These are phyloP conservation scores for Scleroderma citrinum DNA, from an alignment of 768 basidiomycete genomes.

Conservation along the genomic window DNA sequence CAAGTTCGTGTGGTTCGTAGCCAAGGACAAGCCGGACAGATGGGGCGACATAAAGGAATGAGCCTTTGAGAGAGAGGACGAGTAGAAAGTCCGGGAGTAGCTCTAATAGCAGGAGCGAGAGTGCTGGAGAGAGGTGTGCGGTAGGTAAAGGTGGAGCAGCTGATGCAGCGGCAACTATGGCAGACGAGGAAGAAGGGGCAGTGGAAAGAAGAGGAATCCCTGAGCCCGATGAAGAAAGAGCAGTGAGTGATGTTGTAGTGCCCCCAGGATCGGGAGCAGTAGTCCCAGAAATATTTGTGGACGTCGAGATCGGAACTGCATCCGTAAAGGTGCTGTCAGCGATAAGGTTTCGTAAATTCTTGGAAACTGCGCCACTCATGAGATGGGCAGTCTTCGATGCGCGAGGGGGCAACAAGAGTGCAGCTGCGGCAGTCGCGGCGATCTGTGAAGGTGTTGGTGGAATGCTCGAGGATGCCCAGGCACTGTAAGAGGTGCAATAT, in stretches of 20 bases:
- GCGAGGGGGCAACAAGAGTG: slow-evolving; percentile 14
- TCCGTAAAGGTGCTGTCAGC: slow-evolving; percentile 41
- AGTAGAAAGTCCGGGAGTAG: slow-evolving; percentile 75
- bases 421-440: neutral
- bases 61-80: slow-evolving; percentile 88
- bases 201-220: slow-evolving; percentile 10
- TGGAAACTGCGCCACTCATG: slow-evolving; percentile 39
- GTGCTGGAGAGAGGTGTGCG: slow-evolving; percentile 38
- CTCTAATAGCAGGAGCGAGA: slow-evolving; percentile 48
- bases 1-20: slow-evolving; percentile 79
- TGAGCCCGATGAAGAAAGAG: slow-evolving; percentile 6
- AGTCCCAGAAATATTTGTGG: slow-evolving; percentile 31
- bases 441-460: neutral
- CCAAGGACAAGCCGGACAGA: slow-evolving; percentile 74
- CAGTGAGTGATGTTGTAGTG: slow-evolving; percentile 7
- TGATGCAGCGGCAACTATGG: neutral
- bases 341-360: slow-evolving; percentile 46
- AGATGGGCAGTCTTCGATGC: slow-evolving; percentile 19
- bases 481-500: slow-evolving; percentile 60
- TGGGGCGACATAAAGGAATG: slow-evolving; percentile 89
- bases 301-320: slow-evolving; percentile 41
- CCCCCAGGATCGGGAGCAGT: slow-evolving; percentile 4
- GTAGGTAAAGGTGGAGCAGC: slow-evolving; percentile 29
- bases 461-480: slow-evolving; percentile 6
- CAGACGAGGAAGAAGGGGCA: neutral